Evolutionary conservation across 192 early-diverging fungal genomes (phyloP).

Genomic region (Gigaspora rosea): DNA sequence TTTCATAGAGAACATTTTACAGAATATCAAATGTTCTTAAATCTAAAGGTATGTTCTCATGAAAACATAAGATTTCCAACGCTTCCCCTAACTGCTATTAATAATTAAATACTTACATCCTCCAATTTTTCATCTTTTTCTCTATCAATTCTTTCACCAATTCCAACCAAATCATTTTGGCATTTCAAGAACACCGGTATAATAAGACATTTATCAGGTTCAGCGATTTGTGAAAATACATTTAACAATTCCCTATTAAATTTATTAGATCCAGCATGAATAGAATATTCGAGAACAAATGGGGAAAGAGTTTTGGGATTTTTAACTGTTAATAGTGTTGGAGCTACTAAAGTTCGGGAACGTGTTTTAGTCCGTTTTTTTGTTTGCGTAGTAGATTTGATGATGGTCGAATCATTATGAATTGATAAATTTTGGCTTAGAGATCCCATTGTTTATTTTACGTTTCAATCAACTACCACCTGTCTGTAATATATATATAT

Average conservation of each 20-base stretch:
- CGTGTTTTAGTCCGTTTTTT: not conserved
- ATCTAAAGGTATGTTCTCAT: too few species aligned
- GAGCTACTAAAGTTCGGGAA: not conserved
- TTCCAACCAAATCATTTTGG: constrained; percentile 73
- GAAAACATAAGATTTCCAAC: too few species aligned
- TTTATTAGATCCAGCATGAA: constrained; percentile 50
- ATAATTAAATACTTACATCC: constrained; percentile 51
- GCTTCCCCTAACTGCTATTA: too few species aligned
- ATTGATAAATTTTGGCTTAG: too few species aligned
- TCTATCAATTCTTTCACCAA: constrained; percentile 63
- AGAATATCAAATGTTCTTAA: too few species aligned
- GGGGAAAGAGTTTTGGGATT: constrained; percentile 2
- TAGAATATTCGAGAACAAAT: constrained; percentile 47
- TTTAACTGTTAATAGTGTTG: not conserved
- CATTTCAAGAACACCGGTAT: constrained; percentile 84
- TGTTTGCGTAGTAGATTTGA: too few species aligned
- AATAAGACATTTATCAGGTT: constrained; percentile 60
- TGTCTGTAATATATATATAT: too few species aligned
- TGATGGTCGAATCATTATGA: too few species aligned
- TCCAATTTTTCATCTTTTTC: constrained; percentile 85
- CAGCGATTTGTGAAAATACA: constrained; percentile 65
- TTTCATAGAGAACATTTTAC: too few species aligned
- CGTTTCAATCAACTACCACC: too few species aligned
- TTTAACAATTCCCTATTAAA: constrained; percentile 68
- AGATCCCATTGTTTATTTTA: too few species aligned